Conservation (phyloP, 257 asterid genomes). For the Scutellaria galericulata region DNA sequence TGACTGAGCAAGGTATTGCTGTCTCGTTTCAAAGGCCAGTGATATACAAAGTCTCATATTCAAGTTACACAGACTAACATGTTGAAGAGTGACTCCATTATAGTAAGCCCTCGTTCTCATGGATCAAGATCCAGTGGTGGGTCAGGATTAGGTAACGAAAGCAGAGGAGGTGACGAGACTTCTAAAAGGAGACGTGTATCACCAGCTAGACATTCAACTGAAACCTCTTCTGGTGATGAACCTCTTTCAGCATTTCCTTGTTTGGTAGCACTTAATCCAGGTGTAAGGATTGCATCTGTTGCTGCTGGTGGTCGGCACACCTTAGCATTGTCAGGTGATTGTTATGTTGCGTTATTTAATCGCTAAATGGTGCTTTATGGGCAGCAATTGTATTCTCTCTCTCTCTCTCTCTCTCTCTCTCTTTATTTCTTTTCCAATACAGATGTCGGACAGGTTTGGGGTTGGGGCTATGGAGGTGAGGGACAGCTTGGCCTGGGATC, state of each 20-base stretch:
- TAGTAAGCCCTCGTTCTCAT: constrained; percentile 84
- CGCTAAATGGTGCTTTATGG: constrained; percentile 21
- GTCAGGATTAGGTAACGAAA: constrained; percentile 47
- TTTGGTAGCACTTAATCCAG: constrained; percentile 77
- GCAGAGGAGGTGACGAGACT: constrained; percentile 76
- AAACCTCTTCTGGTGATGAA: constrained; percentile 82
- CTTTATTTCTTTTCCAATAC: constrained; percentile 41
- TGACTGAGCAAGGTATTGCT: constrained; percentile 69
- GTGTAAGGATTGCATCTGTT: constrained; percentile 75
- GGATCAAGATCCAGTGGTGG: constrained; percentile 68
- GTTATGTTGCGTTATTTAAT: constrained; percentile 22
- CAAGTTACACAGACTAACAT: constrained; percentile 47
- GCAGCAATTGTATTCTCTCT: constrained; percentile 32
- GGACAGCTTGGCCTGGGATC: constrained; percentile 99
- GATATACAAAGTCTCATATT: constrained; percentile 37
- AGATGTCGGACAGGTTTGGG: constrained; percentile 99
- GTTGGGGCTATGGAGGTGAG: constrained; percentile 99
- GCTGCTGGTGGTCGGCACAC: constrained; percentile 99
- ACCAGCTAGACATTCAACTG: constrained; percentile 73
- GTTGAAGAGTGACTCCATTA: constrained; percentile 51
- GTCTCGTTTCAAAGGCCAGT: constrained; percentile 37
- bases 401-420: not conserved
- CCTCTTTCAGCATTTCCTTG: constrained; percentile 86
- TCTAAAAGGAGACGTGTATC: constrained; percentile 82
- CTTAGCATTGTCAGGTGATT: constrained; percentile 83